A percentile compares a stretch with the other conserved stretches of the same genome.
These are phyloP conservation scores for Gypsophila paniculata DNA, from an alignment of 179 eudicot species.

Conservation along the genomic window DNA sequence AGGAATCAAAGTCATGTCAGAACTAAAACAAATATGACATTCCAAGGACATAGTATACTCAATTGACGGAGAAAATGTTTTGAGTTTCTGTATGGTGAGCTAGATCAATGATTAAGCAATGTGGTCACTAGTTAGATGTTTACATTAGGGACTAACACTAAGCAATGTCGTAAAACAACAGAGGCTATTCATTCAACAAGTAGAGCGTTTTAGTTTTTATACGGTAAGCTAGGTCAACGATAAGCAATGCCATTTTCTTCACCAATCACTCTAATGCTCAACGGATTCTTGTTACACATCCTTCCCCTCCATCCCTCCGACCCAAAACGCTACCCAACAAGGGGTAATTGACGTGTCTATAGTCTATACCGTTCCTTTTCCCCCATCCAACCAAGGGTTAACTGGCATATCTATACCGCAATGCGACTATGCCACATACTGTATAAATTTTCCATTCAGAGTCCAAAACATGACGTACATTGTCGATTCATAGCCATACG, in stretches of 20 bases:
- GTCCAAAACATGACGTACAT: not conserved
- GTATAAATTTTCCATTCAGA: not conserved
- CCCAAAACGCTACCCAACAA: too few species aligned
- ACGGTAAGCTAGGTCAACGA: not conserved
- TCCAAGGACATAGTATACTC: not conserved
- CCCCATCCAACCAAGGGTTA: too few species aligned
- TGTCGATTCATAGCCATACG: not conserved
- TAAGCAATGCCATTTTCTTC: not conserved
- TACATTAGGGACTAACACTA: too few species aligned
- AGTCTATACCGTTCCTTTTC: too few species aligned
- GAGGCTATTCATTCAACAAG: not conserved
- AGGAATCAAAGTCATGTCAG: conserved; percentile 3
- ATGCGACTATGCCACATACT: not conserved
- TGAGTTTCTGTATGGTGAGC: not conserved
- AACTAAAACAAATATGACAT: conserved; percentile 1
- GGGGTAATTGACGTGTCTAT: too few species aligned
- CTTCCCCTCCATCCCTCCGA: too few species aligned
- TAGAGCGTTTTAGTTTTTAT: not conserved
- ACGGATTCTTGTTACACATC: too few species aligned
- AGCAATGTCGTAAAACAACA: not conserved
- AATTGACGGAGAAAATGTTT: not conserved
- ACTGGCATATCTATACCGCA: too few species aligned
- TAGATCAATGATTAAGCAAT: not conserved
- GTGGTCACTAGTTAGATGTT: not conserved
- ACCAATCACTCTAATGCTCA: too few species aligned